Percentiles rank a stretch among this genome's conserved stretches.
These are phyloP conservation scores for Agaricus blazei DNA, from an alignment of 768 basidiomycete genomes.

Conservation along the genomic window DNA sequence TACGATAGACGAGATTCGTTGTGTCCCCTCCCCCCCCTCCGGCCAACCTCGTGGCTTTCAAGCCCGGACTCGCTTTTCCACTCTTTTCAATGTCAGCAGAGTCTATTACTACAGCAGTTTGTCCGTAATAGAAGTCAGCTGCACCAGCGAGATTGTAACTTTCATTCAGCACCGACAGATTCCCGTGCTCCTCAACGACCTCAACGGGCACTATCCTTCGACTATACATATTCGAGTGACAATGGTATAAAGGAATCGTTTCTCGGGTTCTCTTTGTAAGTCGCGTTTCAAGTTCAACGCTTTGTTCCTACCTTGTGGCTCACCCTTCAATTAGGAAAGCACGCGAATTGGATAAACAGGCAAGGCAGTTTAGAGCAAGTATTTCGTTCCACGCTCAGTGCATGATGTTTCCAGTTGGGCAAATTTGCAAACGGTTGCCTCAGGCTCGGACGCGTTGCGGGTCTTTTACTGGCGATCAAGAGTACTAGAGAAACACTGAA, in stretches of 20 bases:
- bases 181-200: neutral
- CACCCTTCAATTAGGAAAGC: neutral
- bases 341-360: constrained; percentile 4
- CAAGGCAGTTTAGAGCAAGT: neutral
- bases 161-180: neutral
- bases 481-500: neutral
- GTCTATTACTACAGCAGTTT: no score
- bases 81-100: no score
- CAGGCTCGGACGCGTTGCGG: constrained; percentile 4
- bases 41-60: no score
- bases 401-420: neutral
- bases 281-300: neutral
- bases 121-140: no score
- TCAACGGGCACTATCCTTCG: neutral
- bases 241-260: constrained; percentile 4
- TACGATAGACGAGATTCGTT: no score
- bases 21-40: no score
- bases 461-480: constrained; percentile 5
- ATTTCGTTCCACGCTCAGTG: neutral
- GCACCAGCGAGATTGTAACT: neutral
- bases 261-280: neutral
- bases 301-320: neutral
- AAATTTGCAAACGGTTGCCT: constrained; percentile 2
- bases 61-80: no score
- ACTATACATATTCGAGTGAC: constrained; percentile 4